Evolutionary conservation across 805 yeast genomes (phyloP), one percentile per base, ranked within the genome.

Genomic region (Saccharomycopsis sp.): DNA sequence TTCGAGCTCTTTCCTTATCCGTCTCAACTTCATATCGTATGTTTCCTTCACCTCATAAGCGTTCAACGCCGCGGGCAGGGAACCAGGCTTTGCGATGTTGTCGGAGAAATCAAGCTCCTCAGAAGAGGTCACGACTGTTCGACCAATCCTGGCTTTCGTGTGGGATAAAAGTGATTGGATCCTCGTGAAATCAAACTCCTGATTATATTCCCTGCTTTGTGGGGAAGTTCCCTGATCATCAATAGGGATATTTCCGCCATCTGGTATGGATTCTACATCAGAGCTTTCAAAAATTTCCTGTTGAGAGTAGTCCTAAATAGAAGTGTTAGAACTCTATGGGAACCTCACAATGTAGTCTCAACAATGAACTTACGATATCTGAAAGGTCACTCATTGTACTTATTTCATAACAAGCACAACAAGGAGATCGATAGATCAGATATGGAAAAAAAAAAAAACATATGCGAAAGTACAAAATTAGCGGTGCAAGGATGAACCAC

Each of bases 231-330:
- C 30, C 22, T 34, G 36, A 29, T 16, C 40, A 17, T 25, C 34
- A 10, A 12, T 12, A 5, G 8, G 18, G 6, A 35, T 29, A 4
- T 17, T 15, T 4, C 31, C 10, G 3, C 15, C 21, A 10, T 17
- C 10, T 3, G 17, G 21, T 6, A 36, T 17, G 15, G 31, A 34
- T 19, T 46, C 49, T 5, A n/a, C 19, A 26, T 44, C 45, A 5
- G 45, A 43, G 10, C 47, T 39, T 38, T 46, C 49, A 34, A 25
- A 46, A 12, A 46, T 36, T 18, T 46, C 49, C 25, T 42, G 35
- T n/a, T 30, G 41, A 18, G 27, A 10, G 29, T 27, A 37, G 19
- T 37, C 39, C 41, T 41, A 25, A 25, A 15, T 22, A n/a, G n/a
- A n/a, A n/a, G n/a, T n/a, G n/a, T n/a, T n/a, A n/a, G n/a, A n/a